phyloP scores from a whole-genome alignment of 306 rosid species.

The Cicer pinnatifidum region DNA sequence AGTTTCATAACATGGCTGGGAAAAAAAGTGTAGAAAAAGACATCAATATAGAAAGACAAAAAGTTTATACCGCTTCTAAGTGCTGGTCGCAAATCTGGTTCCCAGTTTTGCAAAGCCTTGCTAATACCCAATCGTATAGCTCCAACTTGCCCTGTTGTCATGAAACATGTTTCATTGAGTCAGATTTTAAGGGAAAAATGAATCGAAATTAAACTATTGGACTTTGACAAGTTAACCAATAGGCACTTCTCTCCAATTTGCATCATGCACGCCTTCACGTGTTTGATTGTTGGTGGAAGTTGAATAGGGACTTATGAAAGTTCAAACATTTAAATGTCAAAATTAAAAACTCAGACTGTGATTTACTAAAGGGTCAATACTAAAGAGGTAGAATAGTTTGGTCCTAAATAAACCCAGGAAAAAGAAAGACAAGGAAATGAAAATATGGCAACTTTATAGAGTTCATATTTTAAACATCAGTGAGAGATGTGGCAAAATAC shows the following conservation, averaged over 20 bases:
- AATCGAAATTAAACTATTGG: constrained; percentile 22
- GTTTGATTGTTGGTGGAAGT: constrained; percentile 27
- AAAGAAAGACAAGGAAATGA: neutral
- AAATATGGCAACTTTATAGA: neutral
- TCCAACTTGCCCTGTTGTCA: constrained; percentile 90
- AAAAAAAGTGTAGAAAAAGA: neutral
- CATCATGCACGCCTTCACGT: neutral
- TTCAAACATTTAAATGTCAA: constrained; percentile 25
- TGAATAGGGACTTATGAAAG: constrained; percentile 17
- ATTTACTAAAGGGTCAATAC: neutral
- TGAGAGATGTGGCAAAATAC: neutral
- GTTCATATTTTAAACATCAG: constrained; percentile 3
- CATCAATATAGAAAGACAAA: constrained; percentile 8
- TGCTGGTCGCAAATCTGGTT: constrained; percentile 87
- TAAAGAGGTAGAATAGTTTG: neutral
- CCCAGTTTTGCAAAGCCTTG: constrained; percentile 96
- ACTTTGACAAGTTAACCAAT: constrained; percentile 22
- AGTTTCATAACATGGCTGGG: neutral
- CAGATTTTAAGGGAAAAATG: constrained; percentile 1
- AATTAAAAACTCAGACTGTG: neutral
- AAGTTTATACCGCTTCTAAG: constrained; percentile 65
- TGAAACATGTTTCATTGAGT: neutral
- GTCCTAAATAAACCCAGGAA: neutral
- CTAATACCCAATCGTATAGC: constrained; percentile 87
- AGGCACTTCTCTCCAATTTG: constrained; percentile 11